Conservation (phyloP, 805 yeast genomes). For the Hanseniaspora pseudoguilliermondii region DNA sequence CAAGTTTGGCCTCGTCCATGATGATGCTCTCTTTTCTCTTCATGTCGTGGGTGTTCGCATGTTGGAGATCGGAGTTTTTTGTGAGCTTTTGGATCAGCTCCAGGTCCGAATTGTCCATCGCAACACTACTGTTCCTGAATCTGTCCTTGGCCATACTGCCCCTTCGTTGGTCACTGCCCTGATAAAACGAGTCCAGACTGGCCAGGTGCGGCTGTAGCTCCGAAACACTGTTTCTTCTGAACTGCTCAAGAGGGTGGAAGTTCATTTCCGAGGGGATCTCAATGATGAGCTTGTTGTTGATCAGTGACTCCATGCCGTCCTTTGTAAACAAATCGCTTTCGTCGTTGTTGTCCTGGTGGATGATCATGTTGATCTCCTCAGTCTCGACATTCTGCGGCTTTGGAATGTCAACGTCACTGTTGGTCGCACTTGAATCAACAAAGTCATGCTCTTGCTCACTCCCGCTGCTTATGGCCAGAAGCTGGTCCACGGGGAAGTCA, state of each 20-base stretch:
- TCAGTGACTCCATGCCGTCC: conserved; percentile 1
- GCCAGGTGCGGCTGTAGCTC: conserved; percentile 21
- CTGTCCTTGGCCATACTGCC: neutral
- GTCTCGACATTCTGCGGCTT: neutral
- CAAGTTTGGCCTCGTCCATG: conserved; percentile 60
- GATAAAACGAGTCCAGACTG: conserved; percentile 10
- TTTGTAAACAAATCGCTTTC: conserved; percentile 6
- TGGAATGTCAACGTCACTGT: neutral
- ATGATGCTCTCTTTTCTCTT: conserved; percentile 40
- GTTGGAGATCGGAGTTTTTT: conserved; percentile 17
- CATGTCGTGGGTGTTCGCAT: conserved; percentile 8
- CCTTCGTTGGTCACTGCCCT: neutral
- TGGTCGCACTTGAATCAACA: neutral
- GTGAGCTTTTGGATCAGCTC: conserved; percentile 14
- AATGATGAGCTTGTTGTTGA: conserved; percentile 8
- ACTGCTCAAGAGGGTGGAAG: neutral
- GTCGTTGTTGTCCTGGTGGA: conserved; percentile 4
- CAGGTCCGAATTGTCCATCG: conserved; percentile 2
- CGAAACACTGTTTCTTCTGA: conserved; percentile 18
- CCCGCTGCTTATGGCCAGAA: conserved; percentile 3
- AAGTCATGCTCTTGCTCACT: neutral
- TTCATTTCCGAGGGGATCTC: conserved; percentile 2
- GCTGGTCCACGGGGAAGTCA: conserved; percentile 8
- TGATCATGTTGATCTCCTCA: conserved; percentile 9
- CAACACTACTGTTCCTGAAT: neutral